phyloP scores from a whole-genome alignment of 2,329 filamentous ascomycete genomes.

The Trichoderma koningii region DNA sequence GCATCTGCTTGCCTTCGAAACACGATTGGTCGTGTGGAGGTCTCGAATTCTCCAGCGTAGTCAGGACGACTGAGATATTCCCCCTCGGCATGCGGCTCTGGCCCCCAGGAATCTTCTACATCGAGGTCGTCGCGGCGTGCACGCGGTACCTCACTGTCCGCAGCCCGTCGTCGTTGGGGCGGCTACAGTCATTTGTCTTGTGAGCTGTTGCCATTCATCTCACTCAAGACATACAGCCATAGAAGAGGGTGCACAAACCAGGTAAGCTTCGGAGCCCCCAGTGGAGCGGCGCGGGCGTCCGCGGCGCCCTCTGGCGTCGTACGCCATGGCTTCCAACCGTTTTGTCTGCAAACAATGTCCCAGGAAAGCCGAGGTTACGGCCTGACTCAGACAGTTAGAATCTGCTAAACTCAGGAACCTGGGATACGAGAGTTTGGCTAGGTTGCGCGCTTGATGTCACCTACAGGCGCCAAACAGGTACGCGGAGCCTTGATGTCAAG shows the following conservation, averaged over 20 bases:
- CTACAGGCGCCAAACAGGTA: no score
- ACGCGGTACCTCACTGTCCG: neutral
- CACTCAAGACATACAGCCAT: neutral
- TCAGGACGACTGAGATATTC: neutral
- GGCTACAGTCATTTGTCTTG: neutral
- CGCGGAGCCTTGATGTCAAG: no score
- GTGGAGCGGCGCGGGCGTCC: constrained; percentile 18
- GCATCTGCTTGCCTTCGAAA: neutral
- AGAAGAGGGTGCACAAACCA: neutral
- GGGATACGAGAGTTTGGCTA: constrained; percentile 12
- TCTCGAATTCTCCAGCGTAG: neutral
- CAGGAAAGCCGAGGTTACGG: constrained; percentile 2
- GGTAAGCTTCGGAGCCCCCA: constrained; percentile 2
- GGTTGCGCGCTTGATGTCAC: neutral
- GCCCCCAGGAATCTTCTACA: neutral
- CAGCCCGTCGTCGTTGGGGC: neutral
- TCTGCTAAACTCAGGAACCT: constrained; percentile 15
- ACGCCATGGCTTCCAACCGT: constrained; percentile 2
- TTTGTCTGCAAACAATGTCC: neutral
- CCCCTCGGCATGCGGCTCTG: neutral
- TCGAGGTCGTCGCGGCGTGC: neutral
- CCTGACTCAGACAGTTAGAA: constrained; percentile 10
- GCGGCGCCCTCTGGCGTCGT: constrained; percentile 15
- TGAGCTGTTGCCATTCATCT: neutral
- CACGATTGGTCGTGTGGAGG: neutral